Conservation (phyloP, 441 rosid species). For the Theobroma grandiflorum region DNA sequence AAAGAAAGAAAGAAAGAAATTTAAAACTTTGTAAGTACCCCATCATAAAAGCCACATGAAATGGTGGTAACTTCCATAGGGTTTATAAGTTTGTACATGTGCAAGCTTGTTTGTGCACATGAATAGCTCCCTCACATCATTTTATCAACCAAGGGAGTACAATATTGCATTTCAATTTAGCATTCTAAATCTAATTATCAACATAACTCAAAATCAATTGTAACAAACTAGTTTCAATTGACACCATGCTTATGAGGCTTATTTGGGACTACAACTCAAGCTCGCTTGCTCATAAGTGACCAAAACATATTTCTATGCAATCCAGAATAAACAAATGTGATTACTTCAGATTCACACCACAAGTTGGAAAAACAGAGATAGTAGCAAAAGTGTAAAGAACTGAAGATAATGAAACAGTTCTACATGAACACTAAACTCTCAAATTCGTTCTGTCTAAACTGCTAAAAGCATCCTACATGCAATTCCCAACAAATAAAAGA, state of each 20-base stretch:
- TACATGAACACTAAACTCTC: neutral
- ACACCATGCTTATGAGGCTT: neutral
- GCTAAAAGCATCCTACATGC: neutral
- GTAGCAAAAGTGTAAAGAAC: neutral
- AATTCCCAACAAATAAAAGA: neutral
- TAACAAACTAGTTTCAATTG: neutral
- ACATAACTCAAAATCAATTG: neutral
- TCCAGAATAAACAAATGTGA: neutral
- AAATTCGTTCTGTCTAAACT: constrained; percentile 6
- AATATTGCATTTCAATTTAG: constrained; percentile 8
- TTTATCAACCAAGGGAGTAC: neutral
- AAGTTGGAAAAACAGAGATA: neutral
- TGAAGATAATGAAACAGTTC: constrained; percentile 9
- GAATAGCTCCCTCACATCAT: constrained; percentile 3
- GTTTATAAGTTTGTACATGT: neutral
- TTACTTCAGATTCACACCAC: neutral
- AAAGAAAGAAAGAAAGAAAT: neutral
- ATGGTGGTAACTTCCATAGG: neutral
- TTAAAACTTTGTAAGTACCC: neutral
- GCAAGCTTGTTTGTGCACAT: too few relatives aligned
- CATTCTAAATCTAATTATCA: constrained; percentile 2
- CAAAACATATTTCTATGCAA: neutral
- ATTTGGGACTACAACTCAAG: constrained; percentile 7
- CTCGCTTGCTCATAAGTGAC: neutral
- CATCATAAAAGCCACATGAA: neutral